These are phyloP conservation scores for Serpula lacrymans DNA, from an alignment of 768 basidiomycete species.

Conservation along the genomic window DNA sequence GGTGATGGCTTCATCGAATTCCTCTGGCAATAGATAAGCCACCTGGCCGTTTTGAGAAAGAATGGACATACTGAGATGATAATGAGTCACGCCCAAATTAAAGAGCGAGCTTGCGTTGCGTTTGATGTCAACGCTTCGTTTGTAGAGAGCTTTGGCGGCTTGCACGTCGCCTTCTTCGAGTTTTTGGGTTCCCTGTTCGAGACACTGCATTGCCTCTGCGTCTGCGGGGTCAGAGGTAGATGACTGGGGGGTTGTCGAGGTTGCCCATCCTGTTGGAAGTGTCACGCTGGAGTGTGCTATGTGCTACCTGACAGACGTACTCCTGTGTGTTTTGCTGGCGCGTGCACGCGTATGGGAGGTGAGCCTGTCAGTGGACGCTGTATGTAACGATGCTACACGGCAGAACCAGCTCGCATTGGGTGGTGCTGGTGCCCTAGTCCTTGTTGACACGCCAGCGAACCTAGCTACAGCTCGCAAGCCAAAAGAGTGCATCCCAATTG, in stretches of 20 bases:
- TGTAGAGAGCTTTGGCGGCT: conserved; percentile 72
- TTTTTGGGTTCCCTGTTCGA: conserved; percentile 81
- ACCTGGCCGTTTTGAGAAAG: conserved; percentile 12
- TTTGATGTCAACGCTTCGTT: conserved; percentile 77
- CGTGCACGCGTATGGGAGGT: too few species aligned
- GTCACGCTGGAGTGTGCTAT: too few species aligned
- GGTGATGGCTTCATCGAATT: conserved; percentile 81
- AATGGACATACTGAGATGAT: conserved; percentile 71
- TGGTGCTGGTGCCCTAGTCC: conserved; percentile 12
- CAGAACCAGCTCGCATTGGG: conserved; percentile 14
- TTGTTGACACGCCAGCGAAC: conserved; percentile 19
- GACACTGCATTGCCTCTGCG: conserved; percentile 68
- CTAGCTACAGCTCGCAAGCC: conserved; percentile 20
- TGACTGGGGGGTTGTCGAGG: conserved; percentile 79
- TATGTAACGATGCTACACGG: conserved; percentile 16
- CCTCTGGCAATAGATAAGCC: conserved; percentile 49
- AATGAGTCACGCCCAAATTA: conserved; percentile 86
- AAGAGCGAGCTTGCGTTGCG: conserved; percentile 79
- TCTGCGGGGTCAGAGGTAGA: conserved; percentile 81
- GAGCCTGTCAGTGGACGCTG: conserved; percentile 10
- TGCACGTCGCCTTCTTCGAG: conserved; percentile 85
- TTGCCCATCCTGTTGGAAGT: conserved; percentile 62
- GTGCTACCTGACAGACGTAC: too few species aligned
- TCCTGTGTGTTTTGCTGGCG: too few species aligned
- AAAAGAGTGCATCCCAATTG: conserved; percentile 27